Evolutionary conservation across 768 basidiomycete species (phyloP), one percentile per base, ranked within the genome.

Genomic region (Russula abietina): DNA sequence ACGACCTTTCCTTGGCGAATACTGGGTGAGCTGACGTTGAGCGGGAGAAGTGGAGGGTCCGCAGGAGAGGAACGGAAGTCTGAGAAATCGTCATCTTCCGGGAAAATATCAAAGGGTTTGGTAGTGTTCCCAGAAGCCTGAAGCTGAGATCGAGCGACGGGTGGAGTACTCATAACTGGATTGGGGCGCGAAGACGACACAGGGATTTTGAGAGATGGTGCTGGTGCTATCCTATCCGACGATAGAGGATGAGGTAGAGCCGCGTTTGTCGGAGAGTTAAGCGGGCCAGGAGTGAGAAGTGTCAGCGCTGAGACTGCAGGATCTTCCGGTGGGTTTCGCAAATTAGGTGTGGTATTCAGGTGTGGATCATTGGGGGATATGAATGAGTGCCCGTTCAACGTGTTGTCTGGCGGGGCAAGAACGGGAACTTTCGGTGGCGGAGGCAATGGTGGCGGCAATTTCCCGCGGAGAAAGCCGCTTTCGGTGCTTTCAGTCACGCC

Each of bases 1-100:
- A 38, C 26, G 24, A 59, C 19, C 26, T 48, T 28, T 26, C 28
- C 53, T 49, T 49, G 54, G 22, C 12, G 19, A n/a, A 19, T 3
- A 48, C 33, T 30, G 54, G 53, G 45, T 36, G 45, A 56, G 49
- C 48, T 55, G 43, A 22, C 11, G 12, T 58, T 41, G 45, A 61
- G 11, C 28, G 52, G 14, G 57, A 62, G 33, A 57, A 48, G 22
- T 51, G 59, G 61, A 46, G 65, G 65, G 1, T 48, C 72, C 60
- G 55, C 58, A 7, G 76, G 66, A 26, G 76, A 73, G 4, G 75
- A 72, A 57, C 73, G 64, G 67, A 82, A 81, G 43, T 83, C 82
- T 6, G 80, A 75, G 67, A 86, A 88, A 53, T 85, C 83, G 59
- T 78, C 77, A 43, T 75, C 71, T 24, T 65, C 56, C 14, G 60